Evolutionary conservation across 768 basidiomycete genomes (phyloP).

Genomic region (Lentinula guzmanii): DNA sequence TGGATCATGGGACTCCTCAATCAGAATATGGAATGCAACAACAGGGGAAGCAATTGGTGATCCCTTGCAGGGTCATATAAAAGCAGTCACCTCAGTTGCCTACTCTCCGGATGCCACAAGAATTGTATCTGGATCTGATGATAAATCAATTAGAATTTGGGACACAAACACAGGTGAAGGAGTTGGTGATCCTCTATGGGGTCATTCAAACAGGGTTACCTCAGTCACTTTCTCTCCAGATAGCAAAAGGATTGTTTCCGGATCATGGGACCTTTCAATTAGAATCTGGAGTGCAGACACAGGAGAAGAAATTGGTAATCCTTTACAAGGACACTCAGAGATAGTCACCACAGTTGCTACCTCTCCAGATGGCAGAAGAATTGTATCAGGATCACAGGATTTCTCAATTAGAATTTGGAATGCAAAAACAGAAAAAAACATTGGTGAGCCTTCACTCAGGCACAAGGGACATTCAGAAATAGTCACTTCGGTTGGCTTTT

Average conservation of each 20-base stretch:
- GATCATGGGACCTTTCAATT: neutral
- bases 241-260: neutral
- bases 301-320: no score
- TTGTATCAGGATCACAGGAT: slow-evolving; percentile 1
- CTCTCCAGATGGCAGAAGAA: neutral
- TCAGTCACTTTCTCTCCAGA: neutral
- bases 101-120: neutral
- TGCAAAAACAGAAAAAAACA: neutral
- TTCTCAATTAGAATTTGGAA: neutral
- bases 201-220: neutral
- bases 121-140: slow-evolving; percentile 1
- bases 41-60: no score
- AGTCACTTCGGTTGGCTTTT: neutral
- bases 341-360: no score
- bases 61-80: no score
- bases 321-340: no score
- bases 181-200: neutral
- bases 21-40: no score
- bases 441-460: slow-evolving; percentile 4
- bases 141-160: neutral
- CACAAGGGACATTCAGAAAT: neutral
- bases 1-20: no score
- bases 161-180: neutral
- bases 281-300: slow-evolving; percentile 18
- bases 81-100: neutral